Conservation (phyloP, 1,139 yeast genomes). For the Wickerhamomyces sp. region DNA sequence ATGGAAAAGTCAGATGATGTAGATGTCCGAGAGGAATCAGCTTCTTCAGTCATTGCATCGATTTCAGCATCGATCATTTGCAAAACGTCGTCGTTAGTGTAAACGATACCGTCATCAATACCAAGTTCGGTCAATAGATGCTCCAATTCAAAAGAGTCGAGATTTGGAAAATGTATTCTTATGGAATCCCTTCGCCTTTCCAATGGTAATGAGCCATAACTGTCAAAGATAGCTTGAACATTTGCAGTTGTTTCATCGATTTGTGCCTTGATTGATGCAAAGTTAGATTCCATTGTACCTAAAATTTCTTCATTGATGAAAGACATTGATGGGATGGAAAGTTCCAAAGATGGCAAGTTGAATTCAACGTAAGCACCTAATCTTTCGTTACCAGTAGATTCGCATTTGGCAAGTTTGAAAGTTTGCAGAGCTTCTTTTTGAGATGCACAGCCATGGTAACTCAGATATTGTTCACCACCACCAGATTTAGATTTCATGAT, state of each 20-base stretch:
- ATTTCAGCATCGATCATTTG: conserved; percentile 1
- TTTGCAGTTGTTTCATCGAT: conserved; percentile 33
- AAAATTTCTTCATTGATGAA: conserved; percentile 44
- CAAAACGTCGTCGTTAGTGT: conserved; percentile 22
- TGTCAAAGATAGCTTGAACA: conserved; percentile 35
- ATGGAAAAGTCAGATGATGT: conserved; percentile 5
- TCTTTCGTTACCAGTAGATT: conserved; percentile 27
- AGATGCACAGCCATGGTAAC: conserved; percentile 31
- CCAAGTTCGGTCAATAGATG: conserved; percentile 43
- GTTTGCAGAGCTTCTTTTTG: conserved; percentile 30
- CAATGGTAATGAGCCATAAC: conserved; percentile 48
- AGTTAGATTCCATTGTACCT: conserved; percentile 29
- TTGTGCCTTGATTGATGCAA: conserved; percentile 26
- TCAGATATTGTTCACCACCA: conserved; percentile 6
- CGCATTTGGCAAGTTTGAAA: conserved; percentile 19
- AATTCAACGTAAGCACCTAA: conserved; percentile 54
- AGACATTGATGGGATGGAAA: conserved; percentile 42
- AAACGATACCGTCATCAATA: conserved; percentile 45
- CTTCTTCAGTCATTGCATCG: not conserved
- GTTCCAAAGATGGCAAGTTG: conserved; percentile 33
- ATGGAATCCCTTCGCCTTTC: conserved; percentile 36
- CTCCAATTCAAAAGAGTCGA: conserved; percentile 48
- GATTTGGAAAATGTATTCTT: conserved; percentile 54
- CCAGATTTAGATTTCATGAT: conserved; percentile 6
- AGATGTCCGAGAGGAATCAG: too few relatives aligned